These are phyloP conservation scores for Pyrenula aspistea DNA, from an alignment of 495 filamentous ascomycete species.

Conservation along the genomic window DNA sequence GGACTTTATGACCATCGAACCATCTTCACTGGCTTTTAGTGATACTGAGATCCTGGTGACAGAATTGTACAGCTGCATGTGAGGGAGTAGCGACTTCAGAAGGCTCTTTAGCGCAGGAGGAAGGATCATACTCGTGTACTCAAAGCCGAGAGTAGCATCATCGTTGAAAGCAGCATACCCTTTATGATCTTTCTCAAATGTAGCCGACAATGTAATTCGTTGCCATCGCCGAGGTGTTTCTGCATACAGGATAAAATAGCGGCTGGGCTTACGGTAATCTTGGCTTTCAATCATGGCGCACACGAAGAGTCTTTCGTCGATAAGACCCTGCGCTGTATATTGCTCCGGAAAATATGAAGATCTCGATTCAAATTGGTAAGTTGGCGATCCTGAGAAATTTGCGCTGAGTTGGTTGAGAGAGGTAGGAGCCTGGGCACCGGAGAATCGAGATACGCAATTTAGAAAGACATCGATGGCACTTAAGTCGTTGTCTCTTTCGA, in stretches of 20 bases:
- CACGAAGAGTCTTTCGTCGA: background rate
- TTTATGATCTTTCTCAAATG: background rate
- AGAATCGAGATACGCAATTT: background rate
- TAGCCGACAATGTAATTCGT: background rate
- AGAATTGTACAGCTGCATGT: background rate
- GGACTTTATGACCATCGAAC: background rate
- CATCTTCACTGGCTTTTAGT: background rate
- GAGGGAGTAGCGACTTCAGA: background rate
- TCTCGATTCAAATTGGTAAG: background rate
- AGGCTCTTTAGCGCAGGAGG: background rate
- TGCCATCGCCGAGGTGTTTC: constrained; percentile 1
- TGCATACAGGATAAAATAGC: background rate
- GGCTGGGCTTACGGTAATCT: background rate
- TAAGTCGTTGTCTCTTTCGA: background rate
- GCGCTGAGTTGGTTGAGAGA: background rate
- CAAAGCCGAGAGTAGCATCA: background rate
- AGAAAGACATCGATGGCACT: background rate
- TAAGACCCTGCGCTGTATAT: background rate
- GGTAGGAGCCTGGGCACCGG: background rate
- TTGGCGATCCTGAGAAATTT: background rate
- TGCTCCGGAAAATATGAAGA: background rate
- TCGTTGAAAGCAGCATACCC: background rate
- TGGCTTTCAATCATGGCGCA: background rate
- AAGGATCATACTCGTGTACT: background rate
- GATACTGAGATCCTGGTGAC: background rate